Evolutionary conservation across 768 basidiomycete species (phyloP).

Genomic region (Cytidiella melzeri): DNA sequence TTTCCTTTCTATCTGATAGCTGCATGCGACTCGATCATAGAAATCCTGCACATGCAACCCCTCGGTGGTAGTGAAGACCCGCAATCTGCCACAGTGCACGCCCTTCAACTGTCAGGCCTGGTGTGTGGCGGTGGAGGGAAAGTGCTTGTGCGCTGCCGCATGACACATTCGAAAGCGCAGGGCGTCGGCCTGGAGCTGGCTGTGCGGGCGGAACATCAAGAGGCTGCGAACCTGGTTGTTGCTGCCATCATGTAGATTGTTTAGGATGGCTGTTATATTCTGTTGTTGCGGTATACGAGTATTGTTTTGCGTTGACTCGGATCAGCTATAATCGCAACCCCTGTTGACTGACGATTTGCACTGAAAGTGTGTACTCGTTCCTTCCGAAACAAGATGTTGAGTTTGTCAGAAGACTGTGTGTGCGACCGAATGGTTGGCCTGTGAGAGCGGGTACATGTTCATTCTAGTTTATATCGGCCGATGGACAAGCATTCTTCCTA

Average conservation of each 20-base stretch:
- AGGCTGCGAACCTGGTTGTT: constrained; percentile 81
- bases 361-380: no score
- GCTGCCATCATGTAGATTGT: constrained; percentile 69
- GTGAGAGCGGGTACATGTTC: no score
- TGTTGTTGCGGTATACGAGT: no score
- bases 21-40: constrained; percentile 93
- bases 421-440: no score
- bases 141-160: constrained; percentile 87
- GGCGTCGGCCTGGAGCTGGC: constrained; percentile 91
- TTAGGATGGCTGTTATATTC: constrained; percentile 1
- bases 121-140: constrained; percentile 94
- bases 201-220: constrained; percentile 88
- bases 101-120: constrained; percentile 87
- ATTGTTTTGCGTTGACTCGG: no score
- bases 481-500: no score
- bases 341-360: no score
- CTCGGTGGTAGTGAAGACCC: constrained; percentile 87
- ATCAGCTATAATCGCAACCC: no score
- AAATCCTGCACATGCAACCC: constrained; percentile 95
- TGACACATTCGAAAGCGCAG: constrained; percentile 87
- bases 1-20: constrained; percentile 39
- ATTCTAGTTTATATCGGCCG: no score
- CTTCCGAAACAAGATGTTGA: no score
- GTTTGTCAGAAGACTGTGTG: no score
- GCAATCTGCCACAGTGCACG: constrained; percentile 81